Base-by-base conservation (phyloP, 345 rosid genomes). In the Acer campestre region DNA sequence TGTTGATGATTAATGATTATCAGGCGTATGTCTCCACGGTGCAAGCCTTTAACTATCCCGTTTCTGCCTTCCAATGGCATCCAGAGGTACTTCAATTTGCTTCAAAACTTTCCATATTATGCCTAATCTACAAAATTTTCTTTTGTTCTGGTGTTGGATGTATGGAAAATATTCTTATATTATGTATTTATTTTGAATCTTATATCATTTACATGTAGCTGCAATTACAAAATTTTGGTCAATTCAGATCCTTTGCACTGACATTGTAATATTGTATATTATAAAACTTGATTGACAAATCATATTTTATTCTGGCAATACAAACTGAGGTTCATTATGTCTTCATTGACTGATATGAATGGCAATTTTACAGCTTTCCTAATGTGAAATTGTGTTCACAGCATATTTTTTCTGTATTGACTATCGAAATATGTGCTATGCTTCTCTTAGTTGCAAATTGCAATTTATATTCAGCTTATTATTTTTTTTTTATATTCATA, bases 51-150 rank as follows among this genome's bases (percentile, higher is more conserved):
- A 78, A 18, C 82, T 95, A 93, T 83, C 99, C 99, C 1, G 88
- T 95, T 68, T 92, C 94, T 31, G 99, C 88, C 65, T 91, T 95
- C 84, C 99, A 93, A 53, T 95, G 97, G 98, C 97, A 95, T 83
- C 98, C 98, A 5, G 99, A 95, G 97, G 99, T 93, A 88, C 75
- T 67, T 70, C 20, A 40, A 69, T 73, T 3, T 72, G 69, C 64
- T 68, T 67, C 64, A 61, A 10, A 13, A 61, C 64, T 68, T 58
- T 55, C 1, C 59, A 10, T 14, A 14, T 35, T 61, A 44, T 61
- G 13, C 29, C 38, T 67, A 10, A 55, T 77, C 7, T 66, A 42
- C 58, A 35, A 17, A 18, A 8, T 70, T 29, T 35, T 68, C 22
- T 6, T 6, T 74, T 56, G 8, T 49, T 65, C 22, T 14, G 17